phyloP scores from a whole-genome alignment of 108 stramenopile genomes.

The Cyclotella cryptica region DNA sequence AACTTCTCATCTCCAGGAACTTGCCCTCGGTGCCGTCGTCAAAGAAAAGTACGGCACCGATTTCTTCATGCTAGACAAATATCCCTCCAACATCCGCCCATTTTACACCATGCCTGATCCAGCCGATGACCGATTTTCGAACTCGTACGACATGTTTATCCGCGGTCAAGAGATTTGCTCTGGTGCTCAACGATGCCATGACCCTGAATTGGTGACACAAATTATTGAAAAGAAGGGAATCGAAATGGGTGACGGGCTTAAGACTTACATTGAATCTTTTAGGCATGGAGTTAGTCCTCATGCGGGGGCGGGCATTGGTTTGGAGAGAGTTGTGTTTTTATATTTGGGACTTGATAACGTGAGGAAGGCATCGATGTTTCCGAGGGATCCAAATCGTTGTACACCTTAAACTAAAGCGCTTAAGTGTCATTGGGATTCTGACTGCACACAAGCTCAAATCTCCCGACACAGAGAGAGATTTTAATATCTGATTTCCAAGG shows the following conservation, averaged over 20 bases:
- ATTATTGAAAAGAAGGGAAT: slow-evolving; percentile 92
- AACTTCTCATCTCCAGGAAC: slow-evolving; percentile 60
- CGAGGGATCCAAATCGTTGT: slow-evolving; percentile 95
- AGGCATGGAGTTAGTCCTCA: slow-evolving; percentile 96
- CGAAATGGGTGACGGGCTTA: slow-evolving; percentile 89
- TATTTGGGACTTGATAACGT: slow-evolving; percentile 98
- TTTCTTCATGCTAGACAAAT: slow-evolving; percentile 99
- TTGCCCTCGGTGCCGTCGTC: slow-evolving; percentile 91
- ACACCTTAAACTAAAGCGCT: slow-evolving; percentile 68
- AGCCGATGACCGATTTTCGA: slow-evolving; percentile 78
- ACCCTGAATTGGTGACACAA: slow-evolving; percentile 91
- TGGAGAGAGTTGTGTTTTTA: slow-evolving; percentile 99
- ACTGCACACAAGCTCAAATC: no score
- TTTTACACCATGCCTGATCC: slow-evolving; percentile 99
- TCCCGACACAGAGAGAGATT: no score
- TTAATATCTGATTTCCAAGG: no score
- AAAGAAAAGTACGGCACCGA: slow-evolving; percentile 97
- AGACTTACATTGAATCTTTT: slow-evolving; percentile 95
- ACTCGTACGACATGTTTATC: slow-evolving; percentile 99
- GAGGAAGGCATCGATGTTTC: slow-evolving; percentile 98
- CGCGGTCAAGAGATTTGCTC: slow-evolving; percentile 99
- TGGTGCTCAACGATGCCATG: slow-evolving; percentile 99
- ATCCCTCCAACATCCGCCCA: slow-evolving; percentile 95
- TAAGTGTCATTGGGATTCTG: no score
- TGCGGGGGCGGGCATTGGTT: slow-evolving; percentile 98